phyloP scores from a whole-genome alignment of 192 early-diverging fungal species.

The Piromyces finnis region DNA sequence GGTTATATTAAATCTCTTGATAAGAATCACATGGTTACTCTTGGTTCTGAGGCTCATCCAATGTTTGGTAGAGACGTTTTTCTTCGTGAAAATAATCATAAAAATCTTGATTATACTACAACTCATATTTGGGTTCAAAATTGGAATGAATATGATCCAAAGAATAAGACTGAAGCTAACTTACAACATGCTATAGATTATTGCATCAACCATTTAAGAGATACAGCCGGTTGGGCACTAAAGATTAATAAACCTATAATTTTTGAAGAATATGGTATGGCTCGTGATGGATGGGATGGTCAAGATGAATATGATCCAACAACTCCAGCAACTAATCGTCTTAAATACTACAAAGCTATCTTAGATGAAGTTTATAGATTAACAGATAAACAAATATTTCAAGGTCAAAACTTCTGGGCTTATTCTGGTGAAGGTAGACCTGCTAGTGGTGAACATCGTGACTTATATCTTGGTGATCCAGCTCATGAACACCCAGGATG shows the following conservation, averaged over 20 bases:
- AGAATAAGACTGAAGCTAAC: slow-evolving; percentile 11
- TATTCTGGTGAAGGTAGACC: slow-evolving; percentile 31
- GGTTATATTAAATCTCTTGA: slow-evolving; percentile 19
- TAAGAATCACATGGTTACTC: slow-evolving; percentile 32
- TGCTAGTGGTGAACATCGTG: slow-evolving; percentile 6
- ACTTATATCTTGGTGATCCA: slow-evolving; percentile 25
- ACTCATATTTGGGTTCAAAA: slow-evolving; percentile 24
- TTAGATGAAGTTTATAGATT: slow-evolving; percentile 10
- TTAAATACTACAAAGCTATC: slow-evolving; percentile 27
- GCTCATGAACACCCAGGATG: slow-evolving; percentile 40
- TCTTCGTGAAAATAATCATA: slow-evolving; percentile 17
- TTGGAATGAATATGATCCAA: slow-evolving; percentile 37
- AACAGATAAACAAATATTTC: slow-evolving; percentile 7
- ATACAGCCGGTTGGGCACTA: slow-evolving; percentile 25
- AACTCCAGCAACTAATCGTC: slow-evolving; percentile 23
- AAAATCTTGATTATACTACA: slow-evolving; percentile 25
- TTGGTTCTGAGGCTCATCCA: slow-evolving; percentile 40
- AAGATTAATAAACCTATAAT: slow-evolving; percentile 23
- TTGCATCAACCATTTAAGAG: slow-evolving; percentile 14
- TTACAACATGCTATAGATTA: slow-evolving; percentile 16
- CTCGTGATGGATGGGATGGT: slow-evolving; percentile 18
- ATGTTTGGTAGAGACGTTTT: slow-evolving; percentile 23
- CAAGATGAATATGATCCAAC: slow-evolving; percentile 19
- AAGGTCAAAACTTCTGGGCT: slow-evolving; percentile 46
- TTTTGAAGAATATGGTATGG: slow-evolving; percentile 41